phyloP scores from a whole-genome alignment of 345 rosid genomes.

The Moricandia arvensis region DNA sequence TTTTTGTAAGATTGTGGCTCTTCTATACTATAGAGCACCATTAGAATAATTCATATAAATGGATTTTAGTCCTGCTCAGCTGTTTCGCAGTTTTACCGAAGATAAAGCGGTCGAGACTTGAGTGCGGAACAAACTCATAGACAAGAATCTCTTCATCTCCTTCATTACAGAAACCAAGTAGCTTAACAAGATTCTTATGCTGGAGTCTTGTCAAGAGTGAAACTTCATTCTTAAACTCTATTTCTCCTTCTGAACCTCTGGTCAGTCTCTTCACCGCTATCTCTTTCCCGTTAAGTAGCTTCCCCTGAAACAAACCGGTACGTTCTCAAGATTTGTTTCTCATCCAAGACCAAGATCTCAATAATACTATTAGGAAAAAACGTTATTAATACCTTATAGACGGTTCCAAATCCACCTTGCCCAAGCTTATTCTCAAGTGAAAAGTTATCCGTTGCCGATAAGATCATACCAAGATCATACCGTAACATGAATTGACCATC shows the following conservation, averaged over 20 bases:
- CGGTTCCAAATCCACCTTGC: neutral
- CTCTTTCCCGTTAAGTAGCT: neutral
- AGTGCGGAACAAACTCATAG: slow-evolving; percentile 45
- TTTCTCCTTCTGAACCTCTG: slow-evolving; percentile 46
- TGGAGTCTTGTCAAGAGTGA: slow-evolving; percentile 53
- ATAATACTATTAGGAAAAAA: neutral
- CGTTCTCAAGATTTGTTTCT: neutral
- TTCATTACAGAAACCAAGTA: slow-evolving; percentile 50
- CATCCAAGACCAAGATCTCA: neutral
- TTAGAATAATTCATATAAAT: no score
- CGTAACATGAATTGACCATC: neutral
- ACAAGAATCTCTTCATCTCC: slow-evolving; percentile 47
- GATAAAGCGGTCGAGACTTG: no score
- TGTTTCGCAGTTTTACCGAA: no score
- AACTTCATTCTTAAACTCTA: slow-evolving; percentile 55
- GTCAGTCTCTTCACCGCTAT: neutral
- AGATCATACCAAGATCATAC: neutral
- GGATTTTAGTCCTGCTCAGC: no score
- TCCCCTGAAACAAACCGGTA: neutral
- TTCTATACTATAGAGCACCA: no score
- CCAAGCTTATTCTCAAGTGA: neutral
- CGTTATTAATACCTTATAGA: neutral
- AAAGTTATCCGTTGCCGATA: neutral
- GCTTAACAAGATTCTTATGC: slow-evolving; percentile 54
- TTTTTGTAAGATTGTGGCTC: no score